Base-by-base conservation (phyloP, 164 flowering plant species). In the Magnolia officinalis region DNA sequence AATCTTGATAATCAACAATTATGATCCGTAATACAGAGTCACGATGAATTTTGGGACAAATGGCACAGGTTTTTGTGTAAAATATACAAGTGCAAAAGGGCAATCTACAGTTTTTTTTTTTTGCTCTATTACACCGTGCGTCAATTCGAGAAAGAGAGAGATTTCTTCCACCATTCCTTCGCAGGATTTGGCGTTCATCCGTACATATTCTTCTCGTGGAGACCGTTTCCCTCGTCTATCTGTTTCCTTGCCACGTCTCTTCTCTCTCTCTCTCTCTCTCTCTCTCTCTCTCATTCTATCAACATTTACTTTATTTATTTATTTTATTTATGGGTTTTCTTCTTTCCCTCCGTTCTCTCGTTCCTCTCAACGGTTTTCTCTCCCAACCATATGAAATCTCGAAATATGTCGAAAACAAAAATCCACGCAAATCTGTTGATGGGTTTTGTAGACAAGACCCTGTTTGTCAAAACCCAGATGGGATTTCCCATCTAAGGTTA, bases 321-420 rank as follows among this genome's bases (percentile, higher is more conserved):
- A 63, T 21, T 18, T 59, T 59, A 13, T 59, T 18, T 26, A 24
- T 66, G 31, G 70, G 13, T 66, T 68, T 4, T 70, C 29, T 70
- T 49, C 72, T 20, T 50, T 50, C 1, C 16, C 58, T 50, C 24
- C 52, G 0, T 49, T 49, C n/a, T 49, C 52, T 49, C n/a, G 19
- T 21, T 49, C 5, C n/a, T 24, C 58, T 11, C 16, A 20, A 5
- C 72, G 52, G 24, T 21, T 70, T 70, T 70, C 55, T 70, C 72
- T 70, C 71, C 71, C 6, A 37, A 68, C 71, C 71, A 68, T 31
- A 68, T 45, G n/a, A 68, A 26, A 14, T 68, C 71, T 68, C 71
- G 50, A 68, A 68, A 1, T 19, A 29, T 26, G 26, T 68, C 21
- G 20, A 68, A 31, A 6, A 68, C 71, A 37, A 68, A 29, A 68